Evolutionary conservation across 306 rosid species (phyloP), one percentile per base, ranked within the genome.

Genomic region (Ochetophila trinervis): DNA sequence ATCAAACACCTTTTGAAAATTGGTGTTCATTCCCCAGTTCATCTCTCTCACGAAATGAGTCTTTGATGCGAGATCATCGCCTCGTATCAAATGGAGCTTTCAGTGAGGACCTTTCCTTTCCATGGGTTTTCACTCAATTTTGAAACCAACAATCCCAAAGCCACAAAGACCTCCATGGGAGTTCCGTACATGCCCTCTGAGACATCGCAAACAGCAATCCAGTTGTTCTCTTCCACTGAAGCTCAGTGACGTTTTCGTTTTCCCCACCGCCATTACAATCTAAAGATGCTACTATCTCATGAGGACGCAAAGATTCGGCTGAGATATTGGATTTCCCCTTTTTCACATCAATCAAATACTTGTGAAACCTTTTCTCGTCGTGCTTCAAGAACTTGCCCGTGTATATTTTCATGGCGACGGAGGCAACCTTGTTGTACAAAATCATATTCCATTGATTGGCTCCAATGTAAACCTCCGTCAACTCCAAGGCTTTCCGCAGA

Each of bases 391-490:
- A 87, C 53, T 68, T 73, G 57, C 72, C 61, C 63, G 78, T 74
- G 69, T 84, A 85, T 24, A 65, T 22, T 54, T 76, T 80, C 95
- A 87, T 87, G 0, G 95, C 94, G 48, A 84, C 84, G 1, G 90
- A 84, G 0, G 90, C 87, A 21, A 87, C 93, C 62, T 89, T 69
- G 1, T 84, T 75, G 73, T 87, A 87, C 16, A 82, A 85, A 58
- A 87, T 64, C 36, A 27, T 69, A 27, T 63, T 60, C 89, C 93
- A 87, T 3, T 68, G 70, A 12, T 85, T 87, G 5, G 81, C 88
- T 1, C 95, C 85, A 0, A 87, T 90, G 18, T 53, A 90, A 27
- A 83, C 86, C 76, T 90, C 95, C 0, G 96, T 95, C 68, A 90
- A 63, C 65, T 90, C 91, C 47, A 87, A 56, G 3, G 64, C 86